These are phyloP conservation scores for Thelephora aurantiotincta DNA, from an alignment of 768 basidiomycete species.

Conservation along the genomic window DNA sequence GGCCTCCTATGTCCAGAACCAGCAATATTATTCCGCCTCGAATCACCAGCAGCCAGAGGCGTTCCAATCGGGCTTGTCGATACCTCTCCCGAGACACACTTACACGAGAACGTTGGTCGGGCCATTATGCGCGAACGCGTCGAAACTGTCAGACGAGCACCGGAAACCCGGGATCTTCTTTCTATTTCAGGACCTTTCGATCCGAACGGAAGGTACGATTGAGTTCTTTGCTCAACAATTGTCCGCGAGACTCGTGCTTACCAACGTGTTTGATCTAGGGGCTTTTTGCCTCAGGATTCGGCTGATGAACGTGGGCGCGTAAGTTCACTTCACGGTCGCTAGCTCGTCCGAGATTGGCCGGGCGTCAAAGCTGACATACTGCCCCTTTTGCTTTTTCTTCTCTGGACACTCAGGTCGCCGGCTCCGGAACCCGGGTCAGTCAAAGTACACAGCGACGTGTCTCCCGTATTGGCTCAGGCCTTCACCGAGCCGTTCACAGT, in stretches of 20 bases:
- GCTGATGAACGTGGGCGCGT: conserved; percentile 86
- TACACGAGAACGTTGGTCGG: conserved; percentile 88
- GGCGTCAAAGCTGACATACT: conserved; percentile 3
- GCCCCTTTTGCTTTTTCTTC: conserved; percentile 1
- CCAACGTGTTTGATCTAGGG: conserved; percentile 22
- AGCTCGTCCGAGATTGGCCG: conserved; percentile 3
- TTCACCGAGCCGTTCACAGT: conserved; percentile 79
- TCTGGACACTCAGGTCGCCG: conserved; percentile 34
- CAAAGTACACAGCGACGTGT: conserved; percentile 50
- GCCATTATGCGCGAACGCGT: conserved; percentile 76
- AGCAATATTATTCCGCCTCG: conserved; percentile 12
- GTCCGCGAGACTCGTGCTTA: background rate
- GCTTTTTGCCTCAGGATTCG: conserved; percentile 77
- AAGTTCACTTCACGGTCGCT: conserved; percentile 25
- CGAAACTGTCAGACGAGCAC: conserved; percentile 73
- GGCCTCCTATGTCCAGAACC: conserved; percentile 20
- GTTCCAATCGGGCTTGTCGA: conserved; percentile 10
- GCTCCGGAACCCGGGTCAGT: conserved; percentile 57
- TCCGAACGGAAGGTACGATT: conserved; percentile 76
- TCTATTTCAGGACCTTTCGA: conserved; percentile 87
- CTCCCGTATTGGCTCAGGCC: conserved; percentile 71
- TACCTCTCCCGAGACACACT: conserved; percentile 43
- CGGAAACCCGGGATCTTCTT: conserved; percentile 85
- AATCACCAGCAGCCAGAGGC: conserved; percentile 14
- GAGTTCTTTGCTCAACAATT: background rate